Evolutionary conservation across 495 filamentous ascomycete species (phyloP).

Genomic region (Oidiodendron maius): DNA sequence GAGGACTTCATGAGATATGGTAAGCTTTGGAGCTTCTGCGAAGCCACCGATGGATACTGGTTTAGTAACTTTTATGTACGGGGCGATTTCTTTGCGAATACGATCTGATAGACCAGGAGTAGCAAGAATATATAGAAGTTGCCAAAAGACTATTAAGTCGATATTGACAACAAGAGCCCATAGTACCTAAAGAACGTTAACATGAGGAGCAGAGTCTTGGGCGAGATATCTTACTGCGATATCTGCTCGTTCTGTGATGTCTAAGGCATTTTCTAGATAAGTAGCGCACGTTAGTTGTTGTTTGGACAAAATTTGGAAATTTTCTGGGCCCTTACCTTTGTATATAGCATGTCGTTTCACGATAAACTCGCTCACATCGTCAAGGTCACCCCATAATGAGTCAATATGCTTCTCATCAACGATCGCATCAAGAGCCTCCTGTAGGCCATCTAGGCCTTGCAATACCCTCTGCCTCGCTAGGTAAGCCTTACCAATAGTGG

Average conservation of each 20-base stretch:
- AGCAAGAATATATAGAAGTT: conserved; percentile 45
- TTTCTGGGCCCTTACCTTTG: conserved; percentile 13
- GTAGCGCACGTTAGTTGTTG: too few species aligned
- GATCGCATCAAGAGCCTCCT: conserved; percentile 40
- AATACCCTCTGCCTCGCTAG: conserved; percentile 45
- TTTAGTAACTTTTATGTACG: conserved; percentile 38
- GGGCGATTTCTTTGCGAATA: conserved; percentile 46
- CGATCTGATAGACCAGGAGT: conserved; percentile 37
- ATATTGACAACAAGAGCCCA: conserved; percentile 50
- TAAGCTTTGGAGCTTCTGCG: conserved; percentile 45
- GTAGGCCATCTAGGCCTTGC: conserved; percentile 39
- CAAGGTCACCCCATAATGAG: conserved; percentile 46
- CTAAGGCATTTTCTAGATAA: conserved; percentile 6
- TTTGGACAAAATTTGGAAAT: too few species aligned
- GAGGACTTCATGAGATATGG: conserved; percentile 39
- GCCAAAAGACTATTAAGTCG: conserved; percentile 49
- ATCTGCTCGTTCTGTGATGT: conserved; percentile 20
- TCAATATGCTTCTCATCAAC: conserved; percentile 36
- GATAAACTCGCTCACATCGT: conserved; percentile 45
- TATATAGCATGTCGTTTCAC: conserved; percentile 31
- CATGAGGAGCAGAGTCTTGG: neutral
- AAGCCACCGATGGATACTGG: conserved; percentile 45
- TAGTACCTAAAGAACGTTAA: conserved; percentile 26
- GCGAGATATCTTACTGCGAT: conserved; percentile 9
- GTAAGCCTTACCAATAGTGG: conserved; percentile 42